Evolutionary conservation across 495 filamentous ascomycete genomes (phyloP), one percentile per base, ranked within the genome.

Genomic region (Friedmanniomyces endolithicus): DNA sequence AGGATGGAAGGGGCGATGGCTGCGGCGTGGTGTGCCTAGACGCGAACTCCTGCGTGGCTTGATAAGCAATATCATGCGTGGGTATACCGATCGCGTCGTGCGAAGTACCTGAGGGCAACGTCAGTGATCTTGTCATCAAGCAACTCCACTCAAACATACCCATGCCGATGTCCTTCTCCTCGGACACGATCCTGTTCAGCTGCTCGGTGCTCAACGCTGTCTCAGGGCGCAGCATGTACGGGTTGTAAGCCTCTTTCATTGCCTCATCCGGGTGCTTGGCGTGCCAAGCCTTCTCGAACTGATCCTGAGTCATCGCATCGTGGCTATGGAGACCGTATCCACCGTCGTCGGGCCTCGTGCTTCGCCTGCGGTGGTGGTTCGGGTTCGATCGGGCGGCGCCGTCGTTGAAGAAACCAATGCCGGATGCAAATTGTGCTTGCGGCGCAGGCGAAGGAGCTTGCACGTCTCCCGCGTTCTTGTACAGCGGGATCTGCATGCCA

Each of bases 161-260:
- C 44, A 80, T 73, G 43, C 83, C 83, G 59, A 73, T 75, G 58
- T 72, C 78, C 35, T 77, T 78, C 33, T 84, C 86, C 44, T 87
- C 76, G 44, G 80, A 74, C 48, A 97, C 90, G 59, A 95, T 82
- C 72, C 87, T 88, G 69, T 94, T 94, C 62, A 99, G 72, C 63
- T 95, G 87, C 41, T 88, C 86, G 57, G 86, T 89, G 68, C 87
- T 94, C 79, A 95, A 74, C 56, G 87, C 88, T 74, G 84, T 92
- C 70, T 90, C 84, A 44, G 82, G 80, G 53, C 83, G 75, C 23
- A 79, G 79, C 14, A 80, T 76, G 6, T 84, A 84, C 61, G 83
- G 79, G 11, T 81, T 79, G 50, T 74, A 68, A 65, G 87, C 85
- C 71, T 92, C 88, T 66, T 81, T 81, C 20, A 77, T 74, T 22